Evolutionary conservation across 2,329 filamentous ascomycete genomes (phyloP).

Genomic region (Nothopassalora personata): DNA sequence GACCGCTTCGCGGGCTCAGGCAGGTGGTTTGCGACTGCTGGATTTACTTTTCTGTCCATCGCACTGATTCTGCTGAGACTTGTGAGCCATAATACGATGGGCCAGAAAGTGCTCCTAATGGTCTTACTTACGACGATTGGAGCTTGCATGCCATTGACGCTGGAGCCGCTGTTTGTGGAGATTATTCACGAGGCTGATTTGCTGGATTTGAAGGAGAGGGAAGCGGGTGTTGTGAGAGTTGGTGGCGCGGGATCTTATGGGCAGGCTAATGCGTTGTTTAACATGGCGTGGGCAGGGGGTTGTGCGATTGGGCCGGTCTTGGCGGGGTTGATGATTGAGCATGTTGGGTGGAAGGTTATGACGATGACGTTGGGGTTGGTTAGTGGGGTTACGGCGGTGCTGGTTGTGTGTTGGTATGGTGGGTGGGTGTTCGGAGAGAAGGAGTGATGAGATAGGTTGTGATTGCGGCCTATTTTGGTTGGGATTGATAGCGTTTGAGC

Average conservation of each 20-base stretch:
- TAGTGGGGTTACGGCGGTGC: slow-evolving; percentile 44
- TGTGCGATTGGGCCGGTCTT: slow-evolving; percentile 23
- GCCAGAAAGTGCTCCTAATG: slow-evolving; percentile 17
- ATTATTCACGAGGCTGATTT: slow-evolving; percentile 17
- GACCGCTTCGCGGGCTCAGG: slow-evolving; percentile 16
- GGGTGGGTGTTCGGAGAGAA: slow-evolving; percentile 7
- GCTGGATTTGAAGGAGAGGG: slow-evolving; percentile 8
- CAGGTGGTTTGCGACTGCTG: slow-evolving; percentile 17
- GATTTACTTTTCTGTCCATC: slow-evolving; percentile 12
- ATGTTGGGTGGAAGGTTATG: slow-evolving; percentile 24
- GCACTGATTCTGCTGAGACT: slow-evolving; percentile 16
- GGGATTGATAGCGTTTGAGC: slow-evolving; percentile 1
- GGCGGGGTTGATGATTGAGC: slow-evolving; percentile 22
- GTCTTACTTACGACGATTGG: slow-evolving; percentile 17
- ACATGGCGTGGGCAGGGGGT: slow-evolving; percentile 25
- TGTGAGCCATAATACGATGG: slow-evolving; percentile 9
- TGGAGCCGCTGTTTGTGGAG: slow-evolving; percentile 22
- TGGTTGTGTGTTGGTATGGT: slow-evolving; percentile 32
- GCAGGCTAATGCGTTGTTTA: slow-evolving; percentile 48
- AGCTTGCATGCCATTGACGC: slow-evolving; percentile 13
- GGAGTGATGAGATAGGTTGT: not conserved
- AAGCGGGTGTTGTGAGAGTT: slow-evolving; percentile 15
- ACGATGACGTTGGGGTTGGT: slow-evolving; percentile 29
- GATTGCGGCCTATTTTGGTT: not conserved
- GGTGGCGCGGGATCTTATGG: slow-evolving; percentile 33